Conservation (phyloP, 2,329 filamentous ascomycete species). For the Atkinsonella texensis region DNA sequence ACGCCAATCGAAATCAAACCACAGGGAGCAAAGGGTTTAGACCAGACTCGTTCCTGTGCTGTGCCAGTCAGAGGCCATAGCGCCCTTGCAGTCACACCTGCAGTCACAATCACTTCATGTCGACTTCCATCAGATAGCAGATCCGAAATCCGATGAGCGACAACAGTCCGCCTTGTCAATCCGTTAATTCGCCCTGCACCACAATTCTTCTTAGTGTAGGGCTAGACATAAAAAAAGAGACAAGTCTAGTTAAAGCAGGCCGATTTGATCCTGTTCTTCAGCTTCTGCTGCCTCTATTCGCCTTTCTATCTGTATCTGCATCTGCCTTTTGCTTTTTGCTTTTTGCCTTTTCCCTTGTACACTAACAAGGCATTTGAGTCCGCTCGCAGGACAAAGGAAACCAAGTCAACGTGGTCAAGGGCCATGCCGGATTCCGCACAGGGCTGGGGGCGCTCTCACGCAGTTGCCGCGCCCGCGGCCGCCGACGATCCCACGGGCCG, state of each 20-base stretch:
- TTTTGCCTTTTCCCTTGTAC: not conserved
- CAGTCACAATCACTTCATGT: not conserved
- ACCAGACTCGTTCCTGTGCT: no score
- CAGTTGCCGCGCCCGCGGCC: slow-evolving; percentile 15
- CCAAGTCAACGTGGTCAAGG: not conserved
- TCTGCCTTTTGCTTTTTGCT: not conserved
- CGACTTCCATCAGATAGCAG: no score
- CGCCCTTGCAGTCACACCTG: no score
- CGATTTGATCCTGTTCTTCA: not conserved
- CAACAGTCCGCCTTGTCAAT: no score
- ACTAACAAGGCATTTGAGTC: not conserved
- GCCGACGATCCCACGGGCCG: slow-evolving; percentile 23
- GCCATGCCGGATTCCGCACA: slow-evolving; percentile 7
- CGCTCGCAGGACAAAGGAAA: not conserved
- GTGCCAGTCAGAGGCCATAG: no score
- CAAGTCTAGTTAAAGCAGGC: not conserved
- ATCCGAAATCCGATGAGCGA: no score
- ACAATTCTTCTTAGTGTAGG: not conserved
- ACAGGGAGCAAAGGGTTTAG: no score
- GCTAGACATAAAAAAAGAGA: not conserved
- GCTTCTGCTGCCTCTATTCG: not conserved
- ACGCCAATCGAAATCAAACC: no score
- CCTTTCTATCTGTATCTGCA: not conserved
- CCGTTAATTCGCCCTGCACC: not conserved
- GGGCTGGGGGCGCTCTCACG: slow-evolving; percentile 1